Conservation (phyloP, 208 protist genomes). For the Paratrypanosoma confusum region DNA sequence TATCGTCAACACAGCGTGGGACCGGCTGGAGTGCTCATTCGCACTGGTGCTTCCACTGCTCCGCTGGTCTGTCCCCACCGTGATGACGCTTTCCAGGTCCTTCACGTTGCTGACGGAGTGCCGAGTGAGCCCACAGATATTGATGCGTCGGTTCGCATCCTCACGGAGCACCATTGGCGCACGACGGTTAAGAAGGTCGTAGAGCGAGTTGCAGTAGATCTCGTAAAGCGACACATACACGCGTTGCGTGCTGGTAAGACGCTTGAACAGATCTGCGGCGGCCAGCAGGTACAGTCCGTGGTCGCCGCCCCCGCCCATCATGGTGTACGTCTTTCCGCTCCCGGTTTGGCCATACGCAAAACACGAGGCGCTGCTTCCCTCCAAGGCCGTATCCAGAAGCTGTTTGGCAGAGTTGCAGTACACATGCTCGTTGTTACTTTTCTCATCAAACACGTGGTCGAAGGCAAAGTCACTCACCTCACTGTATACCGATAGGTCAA, state of each 20-base stretch:
- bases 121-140: constrained; percentile 88
- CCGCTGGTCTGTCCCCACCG: constrained; percentile 66
- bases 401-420: constrained; percentile 68
- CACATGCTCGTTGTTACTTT: constrained; percentile 63
- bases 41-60: constrained; percentile 80
- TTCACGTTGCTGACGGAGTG: constrained; percentile 26
- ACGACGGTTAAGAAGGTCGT: constrained; percentile 88
- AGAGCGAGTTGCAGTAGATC: constrained; percentile 94
- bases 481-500: constrained; percentile 93
- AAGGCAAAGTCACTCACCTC: constrained; percentile 91
- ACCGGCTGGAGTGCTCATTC: constrained; percentile 81
- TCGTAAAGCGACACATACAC: constrained; percentile 87
- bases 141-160: constrained; percentile 80
- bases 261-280: constrained; percentile 81
- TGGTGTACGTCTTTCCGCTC: constrained; percentile 67
- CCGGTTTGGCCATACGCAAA: constrained; percentile 92
- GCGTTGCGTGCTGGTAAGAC: constrained; percentile 22
- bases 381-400: constrained; percentile 79
- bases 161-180: constrained; percentile 82
- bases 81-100: constrained; percentile 65
- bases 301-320: constrained; percentile 37
- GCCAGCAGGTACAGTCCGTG: constrained; percentile 88
- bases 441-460: constrained; percentile 85
- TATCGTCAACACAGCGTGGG: constrained; percentile 78
- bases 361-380: constrained; percentile 90